Percentiles rank a stretch among this genome's conserved stretches.
These are phyloP conservation scores for Aspergillus biplanus DNA, from an alignment of 495 filamentous ascomycete species.

Conservation along the genomic window DNA sequence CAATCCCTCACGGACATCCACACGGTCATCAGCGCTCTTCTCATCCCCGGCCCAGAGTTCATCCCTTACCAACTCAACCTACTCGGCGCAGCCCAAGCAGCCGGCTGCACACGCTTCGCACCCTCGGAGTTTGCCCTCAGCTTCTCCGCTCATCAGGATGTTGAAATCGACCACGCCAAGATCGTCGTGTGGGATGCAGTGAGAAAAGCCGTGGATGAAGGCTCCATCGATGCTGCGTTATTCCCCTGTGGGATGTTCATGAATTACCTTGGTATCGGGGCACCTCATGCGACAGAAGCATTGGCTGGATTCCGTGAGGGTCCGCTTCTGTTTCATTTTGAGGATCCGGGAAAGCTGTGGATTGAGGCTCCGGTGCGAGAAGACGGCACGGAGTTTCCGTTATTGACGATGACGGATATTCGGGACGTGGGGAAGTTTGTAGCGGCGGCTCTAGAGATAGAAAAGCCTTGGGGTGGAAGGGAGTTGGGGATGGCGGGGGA, in stretches of 20 bases:
- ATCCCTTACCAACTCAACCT: conserved; percentile 30
- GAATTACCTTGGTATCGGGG: conserved; percentile 40
- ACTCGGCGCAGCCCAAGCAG: conserved; percentile 32
- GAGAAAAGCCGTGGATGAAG: conserved; percentile 10
- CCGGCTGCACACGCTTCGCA: conserved; percentile 35
- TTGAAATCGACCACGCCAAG: conserved; percentile 27
- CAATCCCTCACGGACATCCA: conserved; percentile 26
- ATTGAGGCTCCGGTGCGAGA: conserved; percentile 32
- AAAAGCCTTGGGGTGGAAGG: conserved; percentile 28
- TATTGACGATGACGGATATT: conserved; percentile 30
- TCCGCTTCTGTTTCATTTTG: conserved; percentile 30
- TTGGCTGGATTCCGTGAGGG: conserved; percentile 31
- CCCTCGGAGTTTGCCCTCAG: conserved; percentile 35
- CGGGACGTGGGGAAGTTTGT: conserved; percentile 34
- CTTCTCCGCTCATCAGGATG: conserved; percentile 7
- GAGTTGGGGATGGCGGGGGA: conserved; percentile 40
- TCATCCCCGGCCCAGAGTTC: conserved; percentile 27
- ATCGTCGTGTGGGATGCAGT: conserved; percentile 29
- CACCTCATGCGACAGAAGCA: conserved; percentile 18
- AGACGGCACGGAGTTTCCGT: conserved; percentile 25
- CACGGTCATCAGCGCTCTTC: conserved; percentile 31
- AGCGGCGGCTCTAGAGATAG: conserved; percentile 29
- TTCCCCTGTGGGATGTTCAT: conserved; percentile 38
- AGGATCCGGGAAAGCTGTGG: conserved; percentile 17
- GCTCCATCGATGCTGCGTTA: conserved; percentile 31